These are phyloP conservation scores for Dendrocalamus latiflorus DNA, from an alignment of 202 grass and related monocot species.

Conservation along the genomic window DNA sequence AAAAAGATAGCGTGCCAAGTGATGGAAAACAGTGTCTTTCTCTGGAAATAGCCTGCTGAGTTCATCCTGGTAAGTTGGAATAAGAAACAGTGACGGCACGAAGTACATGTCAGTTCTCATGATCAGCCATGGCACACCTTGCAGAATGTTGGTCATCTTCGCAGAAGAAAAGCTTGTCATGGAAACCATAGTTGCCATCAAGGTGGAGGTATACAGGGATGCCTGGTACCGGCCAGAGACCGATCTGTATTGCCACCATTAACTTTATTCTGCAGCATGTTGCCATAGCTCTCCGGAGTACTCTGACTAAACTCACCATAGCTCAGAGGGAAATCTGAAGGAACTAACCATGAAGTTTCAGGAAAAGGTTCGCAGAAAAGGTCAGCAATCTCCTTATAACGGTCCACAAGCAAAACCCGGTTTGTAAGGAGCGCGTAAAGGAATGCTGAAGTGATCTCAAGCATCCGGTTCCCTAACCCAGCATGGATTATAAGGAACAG, in stretches of 20 bases:
- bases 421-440: slow-evolving; percentile 56
- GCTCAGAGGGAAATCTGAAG: slow-evolving; percentile 54
- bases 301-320: slow-evolving; percentile 23
- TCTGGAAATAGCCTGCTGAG: slow-evolving; percentile 53
- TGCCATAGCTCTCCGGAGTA: slow-evolving; percentile 56
- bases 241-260: slow-evolving; percentile 10
- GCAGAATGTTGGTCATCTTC: slow-evolving; percentile 51
- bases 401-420: slow-evolving; percentile 51
- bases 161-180: slow-evolving; percentile 68
- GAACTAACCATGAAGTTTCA: slow-evolving; percentile 52
- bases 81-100: slow-evolving; percentile 48
- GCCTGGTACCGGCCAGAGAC: slow-evolving; percentile 10
- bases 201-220: slow-evolving; percentile 48
- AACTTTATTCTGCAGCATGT: slow-evolving; percentile 42
- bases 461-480: slow-evolving; percentile 65
- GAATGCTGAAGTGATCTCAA: slow-evolving; percentile 57
- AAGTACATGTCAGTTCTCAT: slow-evolving; percentile 64
- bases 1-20: slow-evolving; percentile 60
- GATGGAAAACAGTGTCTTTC: slow-evolving; percentile 65
- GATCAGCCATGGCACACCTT: slow-evolving; percentile 48
- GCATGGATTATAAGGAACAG: slow-evolving; percentile 41
- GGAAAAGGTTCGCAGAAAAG: slow-evolving; percentile 73
- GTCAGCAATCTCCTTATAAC: slow-evolving; percentile 47
- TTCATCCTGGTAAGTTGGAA: slow-evolving; percentile 48
- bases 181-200: slow-evolving; percentile 35